Percentiles rank a stretch among this genome's conserved stretches.
Evolutionary conservation across 345 rosid species (phyloP).

Genomic region (Anacardium occidentale): DNA sequence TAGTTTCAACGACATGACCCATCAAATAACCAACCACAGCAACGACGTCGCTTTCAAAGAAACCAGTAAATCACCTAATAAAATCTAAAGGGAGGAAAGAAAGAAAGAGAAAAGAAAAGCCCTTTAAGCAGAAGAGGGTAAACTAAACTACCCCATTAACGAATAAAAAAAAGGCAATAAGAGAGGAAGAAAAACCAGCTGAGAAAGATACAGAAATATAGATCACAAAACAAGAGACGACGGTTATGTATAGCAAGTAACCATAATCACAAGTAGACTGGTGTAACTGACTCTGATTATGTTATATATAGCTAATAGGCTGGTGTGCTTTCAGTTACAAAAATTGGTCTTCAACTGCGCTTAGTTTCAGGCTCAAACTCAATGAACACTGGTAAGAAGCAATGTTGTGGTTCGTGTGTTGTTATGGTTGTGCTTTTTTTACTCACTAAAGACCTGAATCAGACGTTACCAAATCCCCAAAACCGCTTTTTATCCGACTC

Average conservation of each 20-base stretch:
- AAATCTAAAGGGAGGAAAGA: neutral
- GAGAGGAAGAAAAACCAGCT: neutral
- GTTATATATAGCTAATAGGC: constrained; percentile 15
- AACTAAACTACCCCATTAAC: constrained; percentile 42
- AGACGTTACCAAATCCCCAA: constrained; percentile 37
- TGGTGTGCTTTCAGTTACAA: constrained; percentile 38
- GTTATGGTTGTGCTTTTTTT: neutral
- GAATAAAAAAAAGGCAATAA: constrained; percentile 23
- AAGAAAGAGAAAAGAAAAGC: neutral
- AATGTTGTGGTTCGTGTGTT: constrained; percentile 5
- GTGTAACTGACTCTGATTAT: constrained; percentile 25
- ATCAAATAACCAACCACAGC: constrained; percentile 27
- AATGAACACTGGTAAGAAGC: constrained; percentile 22
- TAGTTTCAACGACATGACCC: constrained; percentile 48
- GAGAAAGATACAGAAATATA: neutral
- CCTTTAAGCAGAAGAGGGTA: constrained; percentile 26
- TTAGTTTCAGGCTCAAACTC: neutral
- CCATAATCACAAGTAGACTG: constrained; percentile 9
- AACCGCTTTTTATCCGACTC: constrained; percentile 21
- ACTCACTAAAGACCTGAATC: constrained; percentile 19
- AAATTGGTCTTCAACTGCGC: constrained; percentile 28
- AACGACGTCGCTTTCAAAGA: constrained; percentile 4
- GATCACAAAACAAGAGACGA: constrained; percentile 2
- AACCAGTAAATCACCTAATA: neutral
- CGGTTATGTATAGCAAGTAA: constrained; percentile 29